Conservation (phyloP, 169 alveolate genomes). For the Babesia microti region DNA sequence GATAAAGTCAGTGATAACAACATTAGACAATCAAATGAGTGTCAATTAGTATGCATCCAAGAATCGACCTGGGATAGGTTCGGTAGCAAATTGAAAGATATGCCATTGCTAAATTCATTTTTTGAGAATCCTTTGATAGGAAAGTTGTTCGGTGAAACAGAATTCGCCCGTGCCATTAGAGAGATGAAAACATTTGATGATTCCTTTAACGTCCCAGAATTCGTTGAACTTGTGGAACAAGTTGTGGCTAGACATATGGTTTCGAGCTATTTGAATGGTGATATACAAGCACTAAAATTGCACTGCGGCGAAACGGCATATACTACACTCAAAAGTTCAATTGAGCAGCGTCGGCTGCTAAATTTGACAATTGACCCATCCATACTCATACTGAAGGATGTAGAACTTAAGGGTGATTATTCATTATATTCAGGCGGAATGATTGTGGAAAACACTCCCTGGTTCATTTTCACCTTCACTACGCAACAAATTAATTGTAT, state of each 20-base stretch:
- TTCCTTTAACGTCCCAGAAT: conserved; percentile 66
- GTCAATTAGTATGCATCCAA: conserved; percentile 50
- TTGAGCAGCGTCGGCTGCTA: conserved; percentile 58
- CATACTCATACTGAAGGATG: conserved; percentile 63
- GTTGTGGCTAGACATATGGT: conserved; percentile 75
- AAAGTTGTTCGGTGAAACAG: conserved; percentile 72
- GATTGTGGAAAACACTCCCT: conserved; percentile 66
- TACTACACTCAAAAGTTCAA: conserved; percentile 63
- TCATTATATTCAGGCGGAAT: conserved; percentile 23
- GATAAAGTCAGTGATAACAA: not conserved
- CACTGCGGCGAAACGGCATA: conserved; percentile 77
- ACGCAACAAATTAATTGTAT: conserved; percentile 80
- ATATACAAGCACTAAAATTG: conserved; percentile 58
- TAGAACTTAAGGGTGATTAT: conserved; percentile 68
- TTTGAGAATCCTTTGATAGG: conserved; percentile 72
- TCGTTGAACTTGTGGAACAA: conserved; percentile 67
- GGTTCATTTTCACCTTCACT: conserved; percentile 73
- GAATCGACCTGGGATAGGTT: conserved; percentile 74
- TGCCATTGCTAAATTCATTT: conserved; percentile 74
- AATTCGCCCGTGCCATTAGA: conserved; percentile 68
- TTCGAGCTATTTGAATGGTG: conserved; percentile 69
- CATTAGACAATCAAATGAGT: conserved; percentile 2
- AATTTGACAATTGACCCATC: conserved; percentile 65
- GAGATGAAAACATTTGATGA: conserved; percentile 78
- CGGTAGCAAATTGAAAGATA: conserved; percentile 69